phyloP scores from a whole-genome alignment of 1,139 yeast genomes.

The Debaryomyces singareniensis region DNA sequence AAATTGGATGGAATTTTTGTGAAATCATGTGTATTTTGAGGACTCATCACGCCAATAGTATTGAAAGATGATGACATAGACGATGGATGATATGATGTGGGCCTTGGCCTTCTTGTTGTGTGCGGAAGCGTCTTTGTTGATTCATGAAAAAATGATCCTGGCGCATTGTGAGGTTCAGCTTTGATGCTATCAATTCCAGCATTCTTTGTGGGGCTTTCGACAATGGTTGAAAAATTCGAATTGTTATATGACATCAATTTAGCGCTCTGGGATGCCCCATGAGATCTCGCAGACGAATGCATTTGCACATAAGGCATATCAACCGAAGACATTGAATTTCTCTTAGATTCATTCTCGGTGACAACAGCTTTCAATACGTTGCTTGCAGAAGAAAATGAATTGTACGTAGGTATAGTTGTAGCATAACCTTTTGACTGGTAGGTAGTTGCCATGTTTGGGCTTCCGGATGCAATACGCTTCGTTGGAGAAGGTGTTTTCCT shows the following conservation, averaged over 20 bases:
- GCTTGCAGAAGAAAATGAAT: conserved; percentile 46
- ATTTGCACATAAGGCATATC: conserved; percentile 8
- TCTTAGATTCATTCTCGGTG: conserved; percentile 23
- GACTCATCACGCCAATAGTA: conserved; percentile 11
- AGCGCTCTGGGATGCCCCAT: conserved; percentile 34
- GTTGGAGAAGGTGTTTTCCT: conserved; percentile 14
- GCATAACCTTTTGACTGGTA: conserved; percentile 18
- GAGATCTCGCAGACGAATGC: conserved; percentile 27
- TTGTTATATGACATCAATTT: conserved; percentile 34
- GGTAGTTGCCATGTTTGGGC: conserved; percentile 3
- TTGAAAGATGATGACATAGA: conserved; percentile 35
- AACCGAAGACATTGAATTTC: conserved; percentile 15
- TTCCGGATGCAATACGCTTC: conserved; percentile 10
- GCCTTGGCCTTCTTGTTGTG: conserved; percentile 58
- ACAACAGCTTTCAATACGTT: conserved; percentile 65
- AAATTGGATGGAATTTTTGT: conserved; percentile 23
- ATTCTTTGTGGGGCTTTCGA: conserved; percentile 3
- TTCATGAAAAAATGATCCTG: conserved; percentile 11
- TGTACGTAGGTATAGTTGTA: conserved; percentile 30
- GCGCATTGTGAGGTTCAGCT: conserved; percentile 1
- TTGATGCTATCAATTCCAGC: conserved; percentile 1
- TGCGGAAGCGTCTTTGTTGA: conserved; percentile 30
- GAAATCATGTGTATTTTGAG: conserved; percentile 22
- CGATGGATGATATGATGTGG: conserved; percentile 73
- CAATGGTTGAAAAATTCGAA: conserved; percentile 20